Base-by-base conservation (phyloP, 192 early-diverging fungal species). In the Gaertneriomyces semiglobifer region DNA sequence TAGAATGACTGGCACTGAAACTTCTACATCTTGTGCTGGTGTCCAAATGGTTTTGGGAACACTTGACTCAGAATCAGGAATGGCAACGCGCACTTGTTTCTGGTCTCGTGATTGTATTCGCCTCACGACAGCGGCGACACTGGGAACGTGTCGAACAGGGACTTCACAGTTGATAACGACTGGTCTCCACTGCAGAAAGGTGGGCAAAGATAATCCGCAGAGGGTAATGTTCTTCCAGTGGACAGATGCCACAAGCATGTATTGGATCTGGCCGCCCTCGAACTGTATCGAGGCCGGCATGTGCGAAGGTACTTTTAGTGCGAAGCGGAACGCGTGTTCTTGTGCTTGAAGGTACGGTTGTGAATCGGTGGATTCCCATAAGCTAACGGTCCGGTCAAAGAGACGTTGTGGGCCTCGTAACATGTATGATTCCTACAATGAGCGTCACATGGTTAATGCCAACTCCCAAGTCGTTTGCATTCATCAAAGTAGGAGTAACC, bases 221-320 rank as follows among this genome's bases (percentile, higher is more conserved):
- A 43, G n/a, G n/a, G 68, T 62, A 52, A 11, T 12, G 8, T 51
- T 5, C 60, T 69, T 60, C 59, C 59, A 69, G 6, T 62, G 41
- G 41, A 69, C 43, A 6, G 60, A 39, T 10, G 68, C 68, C 18
- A 69, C 68, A 18, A 69, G 68, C 60, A 69, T 61, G 59, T 69
- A 69, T 41, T 69, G 68, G 6, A 69, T 60, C n/a, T 69, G 68
- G 7, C 59, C 60, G 41, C 53, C 60, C 42, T n/a, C 14, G 59
- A 20, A 69, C 14, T 41, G 20, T 53, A 69, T 12, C 40, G 68
- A 69, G 9, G 68, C 60, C 16, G 68, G 68, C 68, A 69, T 69
- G 41, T 54, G 53, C 52, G 14, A 40, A 4, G 68, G 68, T 2
- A 69, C 14, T 12, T 55, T 51, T 14, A 69, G 52, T 0, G 51